Percentiles rank a stretch among this genome's conserved stretches.
These are phyloP conservation scores for Senna siamea DNA, from an alignment of 306 rosid genomes.

Conservation along the genomic window DNA sequence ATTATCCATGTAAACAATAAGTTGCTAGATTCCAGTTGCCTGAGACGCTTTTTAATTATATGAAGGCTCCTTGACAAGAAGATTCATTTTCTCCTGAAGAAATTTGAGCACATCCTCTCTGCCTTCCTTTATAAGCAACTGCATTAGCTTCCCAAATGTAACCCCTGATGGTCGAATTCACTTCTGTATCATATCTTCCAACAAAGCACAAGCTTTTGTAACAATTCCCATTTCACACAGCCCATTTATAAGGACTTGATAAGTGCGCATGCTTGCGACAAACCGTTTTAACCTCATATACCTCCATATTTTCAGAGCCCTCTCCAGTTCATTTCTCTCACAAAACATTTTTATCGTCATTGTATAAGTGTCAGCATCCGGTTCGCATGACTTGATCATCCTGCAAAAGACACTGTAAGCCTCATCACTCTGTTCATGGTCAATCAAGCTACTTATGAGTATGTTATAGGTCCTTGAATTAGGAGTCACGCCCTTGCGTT, in stretches of 20 bases:
- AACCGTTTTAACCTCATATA: conserved; percentile 73
- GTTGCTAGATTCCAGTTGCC: conserved; percentile 22
- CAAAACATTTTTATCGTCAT: conserved; percentile 87
- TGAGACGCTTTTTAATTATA: conserved; percentile 54
- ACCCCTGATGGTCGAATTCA: conserved; percentile 71
- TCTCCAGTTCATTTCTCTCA: conserved; percentile 54
- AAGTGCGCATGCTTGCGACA: conserved; percentile 91
- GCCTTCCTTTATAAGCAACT: conserved; percentile 77
- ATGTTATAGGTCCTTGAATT: conserved; percentile 79
- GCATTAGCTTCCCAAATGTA: conserved; percentile 81
- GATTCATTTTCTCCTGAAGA: conserved; percentile 81
- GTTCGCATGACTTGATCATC: conserved; percentile 73
- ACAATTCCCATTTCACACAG: conserved; percentile 62
- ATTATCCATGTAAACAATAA: background rate
- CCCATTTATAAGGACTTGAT: conserved; percentile 71
- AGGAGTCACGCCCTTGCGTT: conserved; percentile 53
- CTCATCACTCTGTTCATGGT: conserved; percentile 59
- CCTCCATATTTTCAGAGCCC: conserved; percentile 77
- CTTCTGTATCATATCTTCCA: conserved; percentile 95
- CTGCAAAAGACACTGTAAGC: conserved; percentile 63
- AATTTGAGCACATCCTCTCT: conserved; percentile 79
- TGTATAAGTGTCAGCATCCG: conserved; percentile 82
- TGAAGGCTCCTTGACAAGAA: conserved; percentile 85
- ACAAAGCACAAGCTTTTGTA: conserved; percentile 63
- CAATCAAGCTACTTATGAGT: conserved; percentile 67